Percentiles rank a stretch among this genome's conserved stretches.
phyloP scores from a whole-genome alignment of 768 basidiomycete genomes.

The Suillus tomentosus region DNA sequence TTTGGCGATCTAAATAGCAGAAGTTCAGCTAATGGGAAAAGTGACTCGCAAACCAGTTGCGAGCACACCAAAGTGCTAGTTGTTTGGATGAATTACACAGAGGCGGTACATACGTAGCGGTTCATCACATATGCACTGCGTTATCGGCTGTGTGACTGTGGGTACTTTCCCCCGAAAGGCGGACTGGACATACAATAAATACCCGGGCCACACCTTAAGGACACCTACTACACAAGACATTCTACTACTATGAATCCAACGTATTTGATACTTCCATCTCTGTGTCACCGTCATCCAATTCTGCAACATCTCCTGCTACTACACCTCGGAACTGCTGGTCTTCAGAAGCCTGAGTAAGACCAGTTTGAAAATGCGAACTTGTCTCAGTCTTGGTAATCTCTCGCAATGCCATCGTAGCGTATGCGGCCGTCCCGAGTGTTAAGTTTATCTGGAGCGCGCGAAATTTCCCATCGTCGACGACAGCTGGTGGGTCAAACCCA shows the following conservation, averaged over 20 bases:
- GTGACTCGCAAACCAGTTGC: conserved; percentile 2
- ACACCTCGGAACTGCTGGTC: conserved; percentile 78
- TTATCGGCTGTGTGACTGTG: not conserved
- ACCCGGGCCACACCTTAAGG: no score
- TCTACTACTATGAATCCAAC: not conserved
- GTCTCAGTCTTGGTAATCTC: conserved; percentile 97
- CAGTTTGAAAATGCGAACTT: conserved; percentile 87
- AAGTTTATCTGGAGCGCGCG: conserved; percentile 85
- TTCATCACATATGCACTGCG: not conserved
- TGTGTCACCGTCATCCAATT: conserved; percentile 22
- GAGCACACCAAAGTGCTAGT: not conserved
- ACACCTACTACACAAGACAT: not conserved
- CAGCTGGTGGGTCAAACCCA: conserved; percentile 70
- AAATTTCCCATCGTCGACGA: conserved; percentile 76
- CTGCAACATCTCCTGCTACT: conserved; percentile 30
- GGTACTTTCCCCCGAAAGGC: not conserved
- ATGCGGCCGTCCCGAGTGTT: conserved; percentile 87
- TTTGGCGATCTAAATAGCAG: not conserved
- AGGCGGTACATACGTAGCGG: not conserved
- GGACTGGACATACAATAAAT: no score
- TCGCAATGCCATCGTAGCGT: conserved; percentile 97
- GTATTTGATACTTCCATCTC: conserved; percentile 8
- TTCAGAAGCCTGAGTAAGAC: conserved; percentile 73
- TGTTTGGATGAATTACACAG: not conserved
- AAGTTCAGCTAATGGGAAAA: not conserved